These are phyloP conservation scores for Withania somnifera DNA, from an alignment of 305 asterid genomes.

Conservation along the genomic window DNA sequence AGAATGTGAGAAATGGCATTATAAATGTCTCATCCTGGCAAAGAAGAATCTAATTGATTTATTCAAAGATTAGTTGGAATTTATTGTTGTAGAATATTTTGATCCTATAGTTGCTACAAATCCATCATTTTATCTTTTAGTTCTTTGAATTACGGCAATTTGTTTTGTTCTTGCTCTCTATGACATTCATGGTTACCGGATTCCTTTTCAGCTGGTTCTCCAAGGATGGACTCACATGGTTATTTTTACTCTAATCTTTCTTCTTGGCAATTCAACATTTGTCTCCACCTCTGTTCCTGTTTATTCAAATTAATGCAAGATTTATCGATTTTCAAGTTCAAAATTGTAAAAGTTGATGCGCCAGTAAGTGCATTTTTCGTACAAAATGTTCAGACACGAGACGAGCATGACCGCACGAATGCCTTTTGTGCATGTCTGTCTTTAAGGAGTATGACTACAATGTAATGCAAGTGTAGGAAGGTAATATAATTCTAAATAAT, in stretches of 20 bases:
- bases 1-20: slow-evolving; percentile 3
- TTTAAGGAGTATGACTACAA: neutral
- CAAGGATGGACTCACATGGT: slow-evolving; percentile 9
- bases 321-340: neutral
- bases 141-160: slow-evolving; percentile 15
- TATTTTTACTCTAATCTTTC: slow-evolving; percentile 5
- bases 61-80: slow-evolving; percentile 12
- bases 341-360: neutral
- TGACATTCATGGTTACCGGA: slow-evolving; percentile 24
- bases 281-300: neutral
- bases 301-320: neutral
- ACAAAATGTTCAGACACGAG: neutral
- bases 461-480: neutral
- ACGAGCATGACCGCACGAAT: neutral
- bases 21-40: slow-evolving; percentile 24
- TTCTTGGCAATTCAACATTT: neutral
- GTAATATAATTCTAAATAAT: neutral
- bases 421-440: neutral
- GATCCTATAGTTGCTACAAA: neutral
- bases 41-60: slow-evolving; percentile 49
- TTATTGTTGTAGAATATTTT: slow-evolving; percentile 17
- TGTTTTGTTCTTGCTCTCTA: slow-evolving; percentile 28
- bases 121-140: slow-evolving; percentile 10
- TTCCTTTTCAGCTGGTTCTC: slow-evolving; percentile 50
- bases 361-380: neutral